Conservation (phyloP, 2,329 filamentous ascomycete species). For the Fusarium armeniacum region DNA sequence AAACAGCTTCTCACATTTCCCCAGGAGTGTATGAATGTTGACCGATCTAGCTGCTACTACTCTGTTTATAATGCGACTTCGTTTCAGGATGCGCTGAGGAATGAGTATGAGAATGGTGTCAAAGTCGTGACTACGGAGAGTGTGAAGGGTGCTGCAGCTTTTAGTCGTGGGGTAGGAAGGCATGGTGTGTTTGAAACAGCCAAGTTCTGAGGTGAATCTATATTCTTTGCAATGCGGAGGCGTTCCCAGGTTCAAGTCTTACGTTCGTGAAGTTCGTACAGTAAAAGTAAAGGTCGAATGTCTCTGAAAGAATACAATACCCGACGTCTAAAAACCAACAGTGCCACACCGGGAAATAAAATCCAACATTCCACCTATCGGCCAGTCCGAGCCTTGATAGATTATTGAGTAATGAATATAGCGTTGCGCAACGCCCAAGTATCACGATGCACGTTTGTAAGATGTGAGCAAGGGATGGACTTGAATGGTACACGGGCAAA, state of each 20-base stretch:
- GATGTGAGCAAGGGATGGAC: neutral
- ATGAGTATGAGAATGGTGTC: conserved; percentile 24
- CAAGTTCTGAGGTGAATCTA: neutral
- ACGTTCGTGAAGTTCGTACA: neutral
- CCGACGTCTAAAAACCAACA: no score
- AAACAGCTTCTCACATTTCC: conserved; percentile 19
- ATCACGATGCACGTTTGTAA: neutral
- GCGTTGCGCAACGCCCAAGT: no score
- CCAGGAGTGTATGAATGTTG: conserved; percentile 21
- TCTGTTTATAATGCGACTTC: conserved; percentile 3
- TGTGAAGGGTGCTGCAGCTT: conserved; percentile 10
- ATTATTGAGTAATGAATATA: no score
- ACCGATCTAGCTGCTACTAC: conserved; percentile 17
- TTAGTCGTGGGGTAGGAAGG: conserved; percentile 9
- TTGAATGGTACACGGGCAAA: neutral
- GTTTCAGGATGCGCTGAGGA: conserved; percentile 24
- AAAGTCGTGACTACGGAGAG: conserved; percentile 12
- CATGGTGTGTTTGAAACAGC: conserved; percentile 8
- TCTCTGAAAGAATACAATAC: no score
- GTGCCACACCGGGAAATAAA: no score
- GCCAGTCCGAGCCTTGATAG: no score
- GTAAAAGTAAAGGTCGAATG: neutral
- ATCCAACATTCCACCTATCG: no score
- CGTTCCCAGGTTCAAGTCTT: neutral
- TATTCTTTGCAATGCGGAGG: no score